A percentile compares a stretch with the other conserved stretches of the same genome.
These are phyloP conservation scores for Exophiala aquamarina DNA, from an alignment of 2,329 filamentous ascomycete genomes.

Conservation along the genomic window DNA sequence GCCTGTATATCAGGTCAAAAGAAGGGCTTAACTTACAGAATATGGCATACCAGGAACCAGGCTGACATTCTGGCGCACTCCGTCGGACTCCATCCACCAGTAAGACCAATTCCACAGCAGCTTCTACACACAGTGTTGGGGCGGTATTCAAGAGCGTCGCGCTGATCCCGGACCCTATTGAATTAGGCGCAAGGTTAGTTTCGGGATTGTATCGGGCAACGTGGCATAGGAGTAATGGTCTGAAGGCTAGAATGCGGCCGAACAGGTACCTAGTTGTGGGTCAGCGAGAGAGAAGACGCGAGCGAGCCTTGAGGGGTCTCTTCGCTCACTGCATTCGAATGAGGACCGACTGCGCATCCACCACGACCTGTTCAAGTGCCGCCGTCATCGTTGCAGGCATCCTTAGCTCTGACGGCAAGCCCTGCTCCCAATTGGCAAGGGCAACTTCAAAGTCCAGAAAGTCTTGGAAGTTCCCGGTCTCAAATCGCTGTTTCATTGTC, in stretches of 20 bases:
- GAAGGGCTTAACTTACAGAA: slow-evolving; percentile 37
- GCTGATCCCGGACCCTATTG: neutral
- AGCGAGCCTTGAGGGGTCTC: neutral
- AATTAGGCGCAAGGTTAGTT: neutral
- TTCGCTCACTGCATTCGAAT: slow-evolving; percentile 2
- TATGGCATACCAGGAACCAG: neutral
- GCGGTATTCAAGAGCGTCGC: no score
- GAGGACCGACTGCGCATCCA: neutral
- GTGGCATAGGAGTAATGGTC: slow-evolving; percentile 4
- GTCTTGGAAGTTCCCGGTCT: slow-evolving; percentile 1
- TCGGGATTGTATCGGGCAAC: neutral
- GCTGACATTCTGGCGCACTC: neutral
- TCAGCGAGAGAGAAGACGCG: neutral
- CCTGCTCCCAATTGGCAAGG: slow-evolving; percentile 1
- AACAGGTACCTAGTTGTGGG: slow-evolving; percentile 1
- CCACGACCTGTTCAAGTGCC: neutral
- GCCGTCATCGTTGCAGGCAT: neutral
- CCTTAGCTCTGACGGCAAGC: slow-evolving; percentile 2
- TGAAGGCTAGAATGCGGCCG: neutral
- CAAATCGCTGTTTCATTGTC: neutral
- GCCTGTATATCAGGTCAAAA: no score
- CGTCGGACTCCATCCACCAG: neutral
- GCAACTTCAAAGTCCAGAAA: slow-evolving; percentile 2
- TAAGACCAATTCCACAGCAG: slow-evolving; percentile 1
- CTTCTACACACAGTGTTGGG: slow-evolving; percentile 6